phyloP scores from a whole-genome alignment of 805 yeast species.

The Metschnikowia chrysomelidarum region DNA sequence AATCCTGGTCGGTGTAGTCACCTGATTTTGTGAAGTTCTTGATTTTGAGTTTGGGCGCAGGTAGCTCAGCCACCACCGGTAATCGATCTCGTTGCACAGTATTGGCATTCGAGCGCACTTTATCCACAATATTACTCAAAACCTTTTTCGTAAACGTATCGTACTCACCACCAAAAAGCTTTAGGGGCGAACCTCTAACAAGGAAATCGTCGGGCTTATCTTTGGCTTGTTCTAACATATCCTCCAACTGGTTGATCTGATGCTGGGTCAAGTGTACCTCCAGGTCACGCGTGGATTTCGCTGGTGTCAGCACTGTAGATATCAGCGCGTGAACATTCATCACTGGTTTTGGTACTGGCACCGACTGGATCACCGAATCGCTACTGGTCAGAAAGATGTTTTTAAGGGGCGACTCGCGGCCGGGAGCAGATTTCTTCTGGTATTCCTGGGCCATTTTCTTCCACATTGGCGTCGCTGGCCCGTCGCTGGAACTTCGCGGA shows the following conservation, averaged over 20 bases:
- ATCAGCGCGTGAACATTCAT: constrained; percentile 25
- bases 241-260: constrained; percentile 22
- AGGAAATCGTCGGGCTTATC: constrained; percentile 21
- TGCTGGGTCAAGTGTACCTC: constrained; percentile 19
- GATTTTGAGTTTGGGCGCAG: constrained; percentile 23
- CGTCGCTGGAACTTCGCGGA: constrained; percentile 12
- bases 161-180: constrained; percentile 37
- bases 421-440: constrained; percentile 20
- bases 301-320: constrained; percentile 32
- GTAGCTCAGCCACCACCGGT: constrained; percentile 5
- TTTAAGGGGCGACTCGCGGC: constrained; percentile 25
- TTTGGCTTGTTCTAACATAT: constrained; percentile 24
- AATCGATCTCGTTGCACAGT: constrained; percentile 14
- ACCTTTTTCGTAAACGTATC: constrained; percentile 40
- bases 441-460: constrained; percentile 30
- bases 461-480: constrained; percentile 28
- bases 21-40: constrained; percentile 31
- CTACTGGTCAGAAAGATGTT: constrained; percentile 30
- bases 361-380: constrained; percentile 6
- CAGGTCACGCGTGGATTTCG: constrained; percentile 20
- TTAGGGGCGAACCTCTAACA: constrained; percentile 37
- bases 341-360: constrained; percentile 3
- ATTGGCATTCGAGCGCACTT: constrained; percentile 17
- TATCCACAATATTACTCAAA: constrained; percentile 18
- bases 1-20: constrained; percentile 36